Percentiles rank a stretch among this genome's conserved stretches.
phyloP scores from a whole-genome alignment of 2,329 filamentous ascomycete species.

The Colletotrichum musae region DNA sequence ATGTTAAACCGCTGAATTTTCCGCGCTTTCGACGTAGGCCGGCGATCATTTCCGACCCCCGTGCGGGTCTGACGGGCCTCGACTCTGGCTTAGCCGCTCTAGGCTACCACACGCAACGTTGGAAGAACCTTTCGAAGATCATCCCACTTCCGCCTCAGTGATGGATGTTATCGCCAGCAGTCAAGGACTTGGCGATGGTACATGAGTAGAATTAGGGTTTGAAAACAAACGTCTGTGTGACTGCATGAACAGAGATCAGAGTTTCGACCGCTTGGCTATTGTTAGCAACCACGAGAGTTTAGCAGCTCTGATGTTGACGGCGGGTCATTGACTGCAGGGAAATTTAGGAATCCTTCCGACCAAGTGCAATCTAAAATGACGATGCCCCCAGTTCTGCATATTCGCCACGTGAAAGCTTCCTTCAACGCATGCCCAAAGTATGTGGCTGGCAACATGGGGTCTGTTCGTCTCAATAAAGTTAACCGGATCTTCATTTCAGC shows the following conservation, averaged over 20 bases:
- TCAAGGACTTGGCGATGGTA: neutral
- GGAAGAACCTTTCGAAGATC: neutral
- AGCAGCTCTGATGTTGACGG: neutral
- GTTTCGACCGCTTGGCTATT: slow-evolving; percentile 15
- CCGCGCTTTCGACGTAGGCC: neutral
- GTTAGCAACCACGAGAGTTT: neutral
- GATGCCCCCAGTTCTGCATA: neutral
- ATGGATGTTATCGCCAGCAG: neutral
- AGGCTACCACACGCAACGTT: neutral
- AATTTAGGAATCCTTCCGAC: no score
- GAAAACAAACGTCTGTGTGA: slow-evolving; percentile 4
- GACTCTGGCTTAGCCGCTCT: neutral
- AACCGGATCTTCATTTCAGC: slow-evolving; percentile 6
- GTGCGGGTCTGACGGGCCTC: neutral
- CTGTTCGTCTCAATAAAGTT: neutral
- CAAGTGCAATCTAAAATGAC: neutral
- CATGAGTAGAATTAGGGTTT: slow-evolving; percentile 14
- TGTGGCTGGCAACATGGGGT: neutral
- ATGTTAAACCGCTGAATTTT: neutral
- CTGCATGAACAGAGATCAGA: slow-evolving; percentile 14
- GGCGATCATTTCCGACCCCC: neutral
- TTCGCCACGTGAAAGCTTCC: slow-evolving; percentile 1
- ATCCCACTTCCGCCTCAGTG: neutral
- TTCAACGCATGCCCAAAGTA: neutral
- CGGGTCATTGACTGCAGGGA: no score